Evolutionary conservation across 1,284 basidiomycete genomes (phyloP).

Genomic region (Fomitopsis pinicola): DNA sequence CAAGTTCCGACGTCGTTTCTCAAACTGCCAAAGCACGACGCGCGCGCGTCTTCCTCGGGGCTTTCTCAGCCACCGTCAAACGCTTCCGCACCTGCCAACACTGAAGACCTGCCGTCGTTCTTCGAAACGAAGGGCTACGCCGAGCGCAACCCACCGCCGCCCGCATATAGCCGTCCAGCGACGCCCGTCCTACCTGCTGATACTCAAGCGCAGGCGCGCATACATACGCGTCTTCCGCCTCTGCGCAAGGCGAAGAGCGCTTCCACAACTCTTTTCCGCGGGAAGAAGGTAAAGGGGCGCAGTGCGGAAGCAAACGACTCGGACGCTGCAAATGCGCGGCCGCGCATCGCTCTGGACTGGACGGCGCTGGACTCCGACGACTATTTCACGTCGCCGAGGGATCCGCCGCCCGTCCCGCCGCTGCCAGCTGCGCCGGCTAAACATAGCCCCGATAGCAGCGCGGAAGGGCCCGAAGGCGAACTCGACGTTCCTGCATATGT

Average conservation of each 20-base stretch:
- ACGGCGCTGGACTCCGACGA: not conserved
- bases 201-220: conserved; percentile 6
- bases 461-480: conserved; percentile 1
- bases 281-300: conserved; percentile 1
- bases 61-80: conserved; percentile 2
- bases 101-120: conserved; percentile 8
- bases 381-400: conserved; percentile 14
- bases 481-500: conserved; percentile 20
- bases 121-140: conserved; percentile 14
- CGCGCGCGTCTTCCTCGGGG: conserved; percentile 7
- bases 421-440: not conserved
- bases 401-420: conserved; percentile 16
- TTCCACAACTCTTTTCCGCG: conserved; percentile 14
- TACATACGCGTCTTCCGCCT: conserved; percentile 24
- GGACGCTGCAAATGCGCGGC: not conserved
- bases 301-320: not conserved
- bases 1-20: conserved; percentile 5
- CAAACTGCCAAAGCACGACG: conserved; percentile 9
- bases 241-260: conserved; percentile 23
- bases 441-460: not conserved
- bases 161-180: conserved; percentile 17
- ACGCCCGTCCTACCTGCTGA: conserved; percentile 7
- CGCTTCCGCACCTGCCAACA: not conserved
- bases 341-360: not conserved
- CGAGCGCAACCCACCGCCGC: conserved; percentile 9